Base-by-base conservation (phyloP, 179 eudicot species). In the Camellia oleifera region DNA sequence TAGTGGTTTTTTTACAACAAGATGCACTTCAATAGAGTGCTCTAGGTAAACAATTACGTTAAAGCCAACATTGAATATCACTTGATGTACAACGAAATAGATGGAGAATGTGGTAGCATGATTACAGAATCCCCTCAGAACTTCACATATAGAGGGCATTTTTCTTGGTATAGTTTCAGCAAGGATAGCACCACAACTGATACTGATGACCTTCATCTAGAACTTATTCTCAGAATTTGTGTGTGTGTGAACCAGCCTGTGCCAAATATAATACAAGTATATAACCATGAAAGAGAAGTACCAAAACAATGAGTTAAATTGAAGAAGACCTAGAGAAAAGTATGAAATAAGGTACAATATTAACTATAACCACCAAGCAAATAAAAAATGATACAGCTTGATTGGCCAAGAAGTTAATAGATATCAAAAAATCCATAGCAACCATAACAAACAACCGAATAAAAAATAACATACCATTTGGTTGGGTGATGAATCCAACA, bases 401-500 rank as follows among this genome's bases (percentile, higher is more conserved):
- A 8, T 64, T 5, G 65, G 32, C 45, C 61, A 63, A 54, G 40
- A 32, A 32, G 40, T 32, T 32, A 32, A 0, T 53, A 66, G 3
- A 26, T 7, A 7, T 10, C 44, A 66, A 42, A 67, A 11, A 10
- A 67, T 32, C 48, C 71, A 67, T 2, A 40, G 70, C 71, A 40
- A 32, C 71, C 11, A 40, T 3, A 10, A 67, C 71, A 67, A 67
- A 32, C 8, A 77, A 76, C 46, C 8, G 52, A 17, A 50, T 44
- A 15, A 63, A 3, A 74, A 50, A 66, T 64, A 63, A 54, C 72
- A 45, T 88, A 95, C 99, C 98, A 88, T 88, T 85, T 95, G 99
- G 81, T 95, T 95, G 84, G 91, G 88, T 17, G 98, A 85, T 17
- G 98, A 95, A 88, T 95, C 99, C 86, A 92, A 83, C 98, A 95